phyloP scores from a whole-genome alignment of 2,329 filamentous ascomycete species.

The Cryphonectria radicalis region DNA sequence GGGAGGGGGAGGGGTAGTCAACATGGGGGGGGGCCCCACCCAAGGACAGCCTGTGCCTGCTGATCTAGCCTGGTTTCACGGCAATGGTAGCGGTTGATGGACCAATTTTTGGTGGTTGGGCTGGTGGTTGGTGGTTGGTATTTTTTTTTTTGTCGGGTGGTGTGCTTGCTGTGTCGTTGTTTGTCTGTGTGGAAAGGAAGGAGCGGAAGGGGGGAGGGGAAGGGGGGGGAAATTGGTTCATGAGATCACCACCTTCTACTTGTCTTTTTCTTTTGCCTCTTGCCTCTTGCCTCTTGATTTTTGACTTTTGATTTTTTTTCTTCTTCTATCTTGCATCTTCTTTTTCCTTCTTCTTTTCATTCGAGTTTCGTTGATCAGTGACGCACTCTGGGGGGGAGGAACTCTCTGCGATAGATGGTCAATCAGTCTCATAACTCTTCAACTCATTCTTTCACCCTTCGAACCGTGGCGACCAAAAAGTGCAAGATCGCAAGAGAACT shows the following conservation, averaged over 20 bases:
- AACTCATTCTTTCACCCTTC: neutral
- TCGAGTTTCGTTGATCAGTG: neutral
- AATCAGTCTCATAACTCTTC: neutral
- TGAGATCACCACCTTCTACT: neutral
- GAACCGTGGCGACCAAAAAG: too few relatives aligned
- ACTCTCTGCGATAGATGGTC: neutral
- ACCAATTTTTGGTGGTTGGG: neutral
- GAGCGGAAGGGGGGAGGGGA: neutral
- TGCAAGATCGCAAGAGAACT: neutral
- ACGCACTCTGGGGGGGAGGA: too few relatives aligned
- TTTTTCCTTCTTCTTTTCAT: too few relatives aligned
- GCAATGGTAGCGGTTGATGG: conserved; percentile 18
- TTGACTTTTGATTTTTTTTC: too few relatives aligned
- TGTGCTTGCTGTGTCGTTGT: neutral
- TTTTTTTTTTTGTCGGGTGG: neutral
- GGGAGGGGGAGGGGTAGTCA: conserved; percentile 11
- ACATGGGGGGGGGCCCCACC: neutral
- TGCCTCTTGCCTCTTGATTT: too few relatives aligned
- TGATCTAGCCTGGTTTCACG: conserved; percentile 19
- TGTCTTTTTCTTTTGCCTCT: neutral
- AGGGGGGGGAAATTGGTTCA: neutral
- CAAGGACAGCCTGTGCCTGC: conserved; percentile 6
- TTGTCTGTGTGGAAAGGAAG: neutral
- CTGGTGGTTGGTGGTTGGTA: neutral
- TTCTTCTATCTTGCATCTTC: too few relatives aligned